Percentiles rank a stretch among this genome's conserved stretches.
These are phyloP conservation scores for Clitopilus passeckerianus DNA, from an alignment of 768 basidiomycete species.

Conservation along the genomic window DNA sequence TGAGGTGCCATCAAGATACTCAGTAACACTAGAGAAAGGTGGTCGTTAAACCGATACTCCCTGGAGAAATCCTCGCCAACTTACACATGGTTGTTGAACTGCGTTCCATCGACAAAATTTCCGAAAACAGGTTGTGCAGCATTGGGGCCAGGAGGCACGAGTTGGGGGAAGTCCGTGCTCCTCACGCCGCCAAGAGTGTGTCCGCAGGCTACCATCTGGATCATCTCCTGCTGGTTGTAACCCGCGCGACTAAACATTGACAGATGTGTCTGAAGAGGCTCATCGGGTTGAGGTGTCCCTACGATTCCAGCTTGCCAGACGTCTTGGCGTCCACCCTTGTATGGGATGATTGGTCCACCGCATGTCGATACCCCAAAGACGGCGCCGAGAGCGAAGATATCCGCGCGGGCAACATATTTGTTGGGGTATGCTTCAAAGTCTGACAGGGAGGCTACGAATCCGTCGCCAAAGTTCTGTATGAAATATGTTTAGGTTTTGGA, in stretches of 20 bases:
- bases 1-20: constrained; percentile 35
- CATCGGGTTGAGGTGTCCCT: constrained; percentile 40
- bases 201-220: constrained; percentile 44
- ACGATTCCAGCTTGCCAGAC: constrained; percentile 27
- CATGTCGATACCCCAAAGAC: constrained; percentile 33
- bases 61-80: constrained; percentile 3
- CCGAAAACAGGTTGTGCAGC: constrained; percentile 23
- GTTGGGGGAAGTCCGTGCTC: constrained; percentile 37
- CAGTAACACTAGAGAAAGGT: constrained; percentile 23
- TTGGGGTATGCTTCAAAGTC: constrained; percentile 39
- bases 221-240: constrained; percentile 43
- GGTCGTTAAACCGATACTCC: background rate
- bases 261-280: constrained; percentile 31
- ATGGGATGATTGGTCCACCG: constrained; percentile 41
- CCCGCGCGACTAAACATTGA: constrained; percentile 37
- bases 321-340: constrained; percentile 37
- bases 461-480: constrained; percentile 40
- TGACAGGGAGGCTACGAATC: constrained; percentile 35
- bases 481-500: background rate
- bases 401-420: constrained; percentile 40
- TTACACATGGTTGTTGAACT: constrained; percentile 40
- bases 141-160: constrained; percentile 28
- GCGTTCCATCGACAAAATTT: constrained; percentile 34
- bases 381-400: constrained; percentile 36
- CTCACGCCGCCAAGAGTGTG: constrained; percentile 48